Conservation (phyloP, 2,329 filamentous ascomycete genomes). For the Clonostachys rosea region DNA sequence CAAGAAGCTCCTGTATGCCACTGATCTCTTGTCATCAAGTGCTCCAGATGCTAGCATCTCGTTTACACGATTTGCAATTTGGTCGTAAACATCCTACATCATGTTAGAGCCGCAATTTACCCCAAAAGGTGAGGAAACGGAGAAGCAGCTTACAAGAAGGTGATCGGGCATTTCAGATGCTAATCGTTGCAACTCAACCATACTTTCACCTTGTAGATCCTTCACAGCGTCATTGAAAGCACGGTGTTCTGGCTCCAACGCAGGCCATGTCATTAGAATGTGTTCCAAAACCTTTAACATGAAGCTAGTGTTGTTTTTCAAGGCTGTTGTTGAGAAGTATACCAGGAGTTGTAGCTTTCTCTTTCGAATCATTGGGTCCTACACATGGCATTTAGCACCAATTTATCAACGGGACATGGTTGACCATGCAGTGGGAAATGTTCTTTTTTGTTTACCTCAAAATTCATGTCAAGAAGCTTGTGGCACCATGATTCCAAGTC, state of each 20-base stretch:
- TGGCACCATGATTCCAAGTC: slow-evolving; percentile 70
- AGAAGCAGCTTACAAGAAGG: slow-evolving; percentile 55
- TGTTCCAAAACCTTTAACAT: slow-evolving; percentile 89
- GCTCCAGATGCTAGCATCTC: slow-evolving; percentile 71
- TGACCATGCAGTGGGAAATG: neutral
- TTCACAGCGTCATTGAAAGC: slow-evolving; percentile 85
- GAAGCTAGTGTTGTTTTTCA: slow-evolving; percentile 73
- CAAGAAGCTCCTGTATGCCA: slow-evolving; percentile 84
- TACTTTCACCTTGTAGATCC: slow-evolving; percentile 79
- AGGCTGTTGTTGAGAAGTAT: slow-evolving; percentile 75
- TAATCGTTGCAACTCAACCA: slow-evolving; percentile 82
- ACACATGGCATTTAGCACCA: slow-evolving; percentile 8
- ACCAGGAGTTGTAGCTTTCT: slow-evolving; percentile 78
- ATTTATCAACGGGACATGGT: neutral
- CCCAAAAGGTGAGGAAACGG: neutral
- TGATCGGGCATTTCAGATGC: slow-evolving; percentile 90
- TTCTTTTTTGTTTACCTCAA: slow-evolving; percentile 47
- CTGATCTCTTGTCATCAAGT: slow-evolving; percentile 76
- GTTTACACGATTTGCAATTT: slow-evolving; percentile 77
- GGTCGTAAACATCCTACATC: slow-evolving; percentile 71
- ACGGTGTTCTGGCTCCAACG: slow-evolving; percentile 63
- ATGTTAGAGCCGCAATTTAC: neutral
- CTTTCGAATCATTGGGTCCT: slow-evolving; percentile 80
- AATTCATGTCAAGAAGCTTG: slow-evolving; percentile 63
- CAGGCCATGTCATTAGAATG: slow-evolving; percentile 79